phyloP scores from a whole-genome alignment of 1,284 basidiomycete species.

The Rhizoctonia solani region DNA sequence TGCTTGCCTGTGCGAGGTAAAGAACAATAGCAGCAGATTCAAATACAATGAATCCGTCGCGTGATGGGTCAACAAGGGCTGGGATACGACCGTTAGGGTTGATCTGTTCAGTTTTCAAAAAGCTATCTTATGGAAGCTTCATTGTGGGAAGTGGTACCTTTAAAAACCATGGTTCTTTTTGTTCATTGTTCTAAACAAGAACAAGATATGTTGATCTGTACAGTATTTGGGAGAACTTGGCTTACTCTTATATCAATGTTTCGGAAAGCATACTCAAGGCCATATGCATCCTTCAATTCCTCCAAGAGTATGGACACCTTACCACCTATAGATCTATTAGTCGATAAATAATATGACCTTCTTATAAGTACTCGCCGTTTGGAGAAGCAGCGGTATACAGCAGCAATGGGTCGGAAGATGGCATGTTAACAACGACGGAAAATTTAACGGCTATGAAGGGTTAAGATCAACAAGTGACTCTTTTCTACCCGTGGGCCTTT shows the following conservation, averaged over 20 bases:
- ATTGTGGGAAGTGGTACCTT: slow-evolving; percentile 35
- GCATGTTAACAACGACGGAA: too few relatives aligned
- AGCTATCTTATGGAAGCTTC: not conserved
- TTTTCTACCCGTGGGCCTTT: too few relatives aligned
- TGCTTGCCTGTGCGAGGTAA: slow-evolving; percentile 57
- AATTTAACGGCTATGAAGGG: too few relatives aligned
- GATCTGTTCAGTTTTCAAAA: slow-evolving; percentile 47
- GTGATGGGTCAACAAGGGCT: slow-evolving; percentile 56
- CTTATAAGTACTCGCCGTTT: slow-evolving; percentile 53
- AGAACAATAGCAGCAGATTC: slow-evolving; percentile 70
- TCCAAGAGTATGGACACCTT: slow-evolving; percentile 63
- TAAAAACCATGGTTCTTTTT: slow-evolving; percentile 66
- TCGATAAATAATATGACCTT: not conserved
- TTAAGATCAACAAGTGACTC: too few relatives aligned
- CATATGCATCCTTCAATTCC: slow-evolving; percentile 67
- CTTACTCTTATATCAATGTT: slow-evolving; percentile 52
- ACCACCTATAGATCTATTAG: slow-evolving; percentile 37
- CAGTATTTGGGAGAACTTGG: not conserved
- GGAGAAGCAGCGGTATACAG: slow-evolving; percentile 69
- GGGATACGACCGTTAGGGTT: slow-evolving; percentile 72
- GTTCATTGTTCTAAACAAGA: slow-evolving; percentile 49
- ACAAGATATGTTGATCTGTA: not conserved
- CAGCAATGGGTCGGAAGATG: slow-evolving; percentile 54
- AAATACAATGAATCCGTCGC: slow-evolving; percentile 62
- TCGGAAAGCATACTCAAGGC: slow-evolving; percentile 62